Percentiles rank a stretch among this genome's conserved stretches.
These are phyloP conservation scores for Lycium barbarum DNA, from an alignment of 257 asterid genomes.

Conservation along the genomic window DNA sequence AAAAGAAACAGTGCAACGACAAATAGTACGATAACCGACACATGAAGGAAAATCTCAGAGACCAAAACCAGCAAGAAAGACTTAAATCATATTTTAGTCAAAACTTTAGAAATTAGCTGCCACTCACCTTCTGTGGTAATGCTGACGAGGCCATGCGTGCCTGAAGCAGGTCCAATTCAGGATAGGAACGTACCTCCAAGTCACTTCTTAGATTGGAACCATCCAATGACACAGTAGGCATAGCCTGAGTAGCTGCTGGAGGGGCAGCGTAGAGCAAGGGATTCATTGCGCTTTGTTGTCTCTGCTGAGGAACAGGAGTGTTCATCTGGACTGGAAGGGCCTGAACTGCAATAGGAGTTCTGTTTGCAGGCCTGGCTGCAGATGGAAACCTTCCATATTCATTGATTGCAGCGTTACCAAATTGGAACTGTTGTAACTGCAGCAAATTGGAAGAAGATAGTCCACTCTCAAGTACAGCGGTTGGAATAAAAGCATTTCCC, in stretches of 20 bases:
- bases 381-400: conserved; percentile 59
- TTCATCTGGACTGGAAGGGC: conserved; percentile 70
- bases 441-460: conserved; percentile 40
- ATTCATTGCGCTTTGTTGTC: conserved; percentile 37
- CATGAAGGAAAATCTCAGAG: neutral
- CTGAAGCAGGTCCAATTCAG: conserved; percentile 41
- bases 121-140: conserved; percentile 39
- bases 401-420: conserved; percentile 42
- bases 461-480: conserved; percentile 43
- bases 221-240: conserved; percentile 41
- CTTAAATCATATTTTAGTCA: neutral
- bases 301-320: conserved; percentile 44
- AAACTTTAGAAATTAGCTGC: neutral
- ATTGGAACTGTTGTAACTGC: conserved; percentile 55
- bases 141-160: conserved; percentile 45
- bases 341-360: conserved; percentile 65
- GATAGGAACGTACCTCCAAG: conserved; percentile 37
- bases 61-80: neutral
- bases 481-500: conserved; percentile 43
- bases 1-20: too few relatives aligned
- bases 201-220: conserved; percentile 30
- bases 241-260: conserved; percentile 48
- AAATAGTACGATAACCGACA: neutral
- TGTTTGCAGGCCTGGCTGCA: conserved; percentile 47
- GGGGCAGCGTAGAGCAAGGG: conserved; percentile 35